Base-by-base conservation (phyloP, 805 yeast genomes). In the Torulaspora gathmanii region DNA sequence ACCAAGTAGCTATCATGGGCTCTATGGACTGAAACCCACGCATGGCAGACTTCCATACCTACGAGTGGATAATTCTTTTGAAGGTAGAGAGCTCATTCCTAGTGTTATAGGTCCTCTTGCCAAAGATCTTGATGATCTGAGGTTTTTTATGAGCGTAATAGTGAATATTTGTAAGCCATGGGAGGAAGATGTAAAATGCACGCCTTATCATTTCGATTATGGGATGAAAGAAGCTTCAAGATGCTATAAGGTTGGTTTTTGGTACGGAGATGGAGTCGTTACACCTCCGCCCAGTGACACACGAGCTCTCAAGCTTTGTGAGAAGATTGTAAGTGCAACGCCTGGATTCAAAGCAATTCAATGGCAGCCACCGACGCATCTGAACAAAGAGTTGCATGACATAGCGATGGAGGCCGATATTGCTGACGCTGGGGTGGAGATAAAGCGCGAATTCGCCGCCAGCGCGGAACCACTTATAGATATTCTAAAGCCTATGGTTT, bases 51-150 rank as follows among this genome's bases (percentile, higher is more conserved):
- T 56, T 4, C 59, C 64, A 4, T 58, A 58, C 41, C 45, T 62
- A 40, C 60, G 70, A 40, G 69, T 70, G 4, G 63, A 63, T n/a
- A 69, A 65, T 34, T 65, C 73, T 2, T 63, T 53, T 40, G 70
- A 70, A 6, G 80, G 78, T 26, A 81, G 78, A 60, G 80, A 77
- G 54, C 66, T 75, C 33, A 77, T 79, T 23, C 70, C 73, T n/a
- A 77, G 79, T 4, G 80, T 77, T 12, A 68, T 70, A 42, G 85
- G 84, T 1, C 83, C 83, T 12, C 51, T 79, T 61, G 70, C 78
- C 7, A 67, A 72, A 45, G 60, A 72, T 3, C 63, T 78, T 35
- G 77, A 70, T 11, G 82, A 77, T 58, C 60, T 79, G 43, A 74
- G 74, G 15, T 68, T 71, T 29, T 70, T 77, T 61, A 72, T 76